Base-by-base conservation (phyloP, 2,329 filamentous ascomycete genomes). In the Verticillium zaregamsianum region DNA sequence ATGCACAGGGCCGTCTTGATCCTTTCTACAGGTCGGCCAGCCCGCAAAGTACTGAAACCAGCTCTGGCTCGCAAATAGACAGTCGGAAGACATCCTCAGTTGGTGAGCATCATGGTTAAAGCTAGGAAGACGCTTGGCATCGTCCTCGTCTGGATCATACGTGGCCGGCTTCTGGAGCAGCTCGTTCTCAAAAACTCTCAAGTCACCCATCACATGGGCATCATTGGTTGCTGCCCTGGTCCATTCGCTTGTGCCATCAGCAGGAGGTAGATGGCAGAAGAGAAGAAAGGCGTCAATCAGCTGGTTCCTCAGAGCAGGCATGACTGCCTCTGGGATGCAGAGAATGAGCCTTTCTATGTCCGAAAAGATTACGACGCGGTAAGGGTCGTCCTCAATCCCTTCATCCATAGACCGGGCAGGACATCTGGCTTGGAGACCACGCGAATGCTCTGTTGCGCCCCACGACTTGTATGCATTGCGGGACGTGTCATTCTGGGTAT, bases 391-490 rank as follows among this genome's bases (percentile, higher is more conserved):
- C 65, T 92, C 89, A 17, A 83, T 85, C 2, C 86, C 82, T 31
- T 92, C 87, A 71, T 97, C 92, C 63, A 90, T 79, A 0, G 90
- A 90, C 57, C 90, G 85, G 17, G 90, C 90, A 6, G 93, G 91
- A 61, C 87, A 77, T 49, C 77, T 79, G 9, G 88, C 80, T 52
- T 76, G 75, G 15, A 69, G 64, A 1, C 79, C 77, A 32, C 76
- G 77, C 12, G 77, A 73, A n/a, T 73, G 70, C 70, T 96, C 93
- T 14, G 81, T 63, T 0, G 68, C 68, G 1, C 77, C 78, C 85
- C 85, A 87, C 1, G 78, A 76, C 63, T 78, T 80, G 66, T 82
- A 86, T 0, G 74, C 71, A 64, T 84, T 80, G 54, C 74, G 72
- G 9, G 77, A 80, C 2, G 66, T 63, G 3, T 56, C 39, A 5